Evolutionary conservation across 1,139 yeast genomes (phyloP).

Genomic region (Taiozyma sp.): DNA sequence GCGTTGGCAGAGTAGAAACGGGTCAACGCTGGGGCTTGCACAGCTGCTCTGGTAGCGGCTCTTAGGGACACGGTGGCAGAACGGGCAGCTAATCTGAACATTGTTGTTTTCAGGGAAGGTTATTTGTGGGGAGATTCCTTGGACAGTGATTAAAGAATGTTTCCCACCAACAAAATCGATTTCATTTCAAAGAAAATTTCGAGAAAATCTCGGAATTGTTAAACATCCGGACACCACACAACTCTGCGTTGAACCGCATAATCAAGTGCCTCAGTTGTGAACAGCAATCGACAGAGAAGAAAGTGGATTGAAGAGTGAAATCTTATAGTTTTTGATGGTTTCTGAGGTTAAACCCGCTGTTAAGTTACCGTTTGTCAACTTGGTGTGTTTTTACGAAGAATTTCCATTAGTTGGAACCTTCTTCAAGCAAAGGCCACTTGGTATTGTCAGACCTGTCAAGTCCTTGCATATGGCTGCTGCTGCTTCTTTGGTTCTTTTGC

Average conservation of each 20-base stretch:
- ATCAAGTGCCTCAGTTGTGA: neutral
- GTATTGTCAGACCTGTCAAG: neutral
- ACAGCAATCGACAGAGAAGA: neutral
- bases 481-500: neutral
- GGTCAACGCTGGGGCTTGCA: conserved; percentile 8
- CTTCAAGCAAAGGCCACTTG: neutral
- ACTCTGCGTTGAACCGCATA: neutral
- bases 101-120: neutral
- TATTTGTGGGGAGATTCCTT: no score
- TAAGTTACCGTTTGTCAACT: no score
- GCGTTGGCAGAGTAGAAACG: conserved; percentile 24
- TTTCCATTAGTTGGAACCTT: neutral
- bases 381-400: no score
- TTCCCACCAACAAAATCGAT: neutral
- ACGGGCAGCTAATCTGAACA: conserved; percentile 25
- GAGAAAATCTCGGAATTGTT: neutral
- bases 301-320: no score
- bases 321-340: no score
- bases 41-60: conserved; percentile 3
- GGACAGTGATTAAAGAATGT: no score
- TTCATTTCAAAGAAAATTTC: neutral
- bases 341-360: no score
- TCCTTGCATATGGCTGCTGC: neutral
- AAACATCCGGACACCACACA: neutral
- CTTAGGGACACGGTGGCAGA: conserved; percentile 13